Percentiles rank a stretch among this genome's conserved stretches.
These are phyloP conservation scores for Nakaseomyces delphensis DNA, from an alignment of 1,139 yeast species.

Conservation along the genomic window DNA sequence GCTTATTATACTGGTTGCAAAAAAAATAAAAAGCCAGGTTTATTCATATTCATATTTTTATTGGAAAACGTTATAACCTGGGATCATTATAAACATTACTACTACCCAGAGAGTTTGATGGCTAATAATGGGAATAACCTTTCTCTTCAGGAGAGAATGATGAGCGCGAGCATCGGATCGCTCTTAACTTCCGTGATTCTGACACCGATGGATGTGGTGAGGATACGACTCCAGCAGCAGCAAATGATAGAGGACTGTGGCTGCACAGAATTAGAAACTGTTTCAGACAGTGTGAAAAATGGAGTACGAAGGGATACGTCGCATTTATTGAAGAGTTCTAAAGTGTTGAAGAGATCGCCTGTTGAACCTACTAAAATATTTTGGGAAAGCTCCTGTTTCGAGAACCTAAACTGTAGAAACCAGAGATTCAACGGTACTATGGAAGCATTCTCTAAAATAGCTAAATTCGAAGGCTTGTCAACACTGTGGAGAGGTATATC, in stretches of 20 bases:
- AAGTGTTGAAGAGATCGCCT: slow-evolving; percentile 9
- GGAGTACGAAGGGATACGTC: slow-evolving; percentile 6
- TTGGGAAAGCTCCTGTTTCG: slow-evolving; percentile 35
- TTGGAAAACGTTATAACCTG: background rate
- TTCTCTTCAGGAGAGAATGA: slow-evolving; percentile 46
- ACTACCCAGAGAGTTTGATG: background rate
- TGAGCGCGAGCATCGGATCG: slow-evolving; percentile 88
- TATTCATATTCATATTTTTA: too few relatives aligned
- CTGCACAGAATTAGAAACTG: slow-evolving; percentile 20
- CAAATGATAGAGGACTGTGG: slow-evolving; percentile 45
- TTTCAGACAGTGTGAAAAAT: slow-evolving; percentile 11
- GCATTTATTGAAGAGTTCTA: slow-evolving; percentile 9
- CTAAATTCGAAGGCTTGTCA: slow-evolving; percentile 59
- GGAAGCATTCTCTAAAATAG: slow-evolving; percentile 62
- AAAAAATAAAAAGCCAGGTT: too few relatives aligned
- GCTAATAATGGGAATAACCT: background rate
- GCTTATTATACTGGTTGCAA: too few relatives aligned
- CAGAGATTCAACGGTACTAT: slow-evolving; percentile 46
- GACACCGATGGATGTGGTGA: slow-evolving; percentile 89
- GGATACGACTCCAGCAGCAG: slow-evolving; percentile 88
- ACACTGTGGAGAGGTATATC: slow-evolving; percentile 90
- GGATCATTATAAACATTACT: background rate
- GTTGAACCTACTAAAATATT: slow-evolving; percentile 28
- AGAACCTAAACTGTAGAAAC: slow-evolving; percentile 24
- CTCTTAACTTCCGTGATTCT: slow-evolving; percentile 76